These are phyloP conservation scores for Cladosporium oxysporum DNA, from an alignment of 2,329 filamentous ascomycete genomes.

Conservation along the genomic window DNA sequence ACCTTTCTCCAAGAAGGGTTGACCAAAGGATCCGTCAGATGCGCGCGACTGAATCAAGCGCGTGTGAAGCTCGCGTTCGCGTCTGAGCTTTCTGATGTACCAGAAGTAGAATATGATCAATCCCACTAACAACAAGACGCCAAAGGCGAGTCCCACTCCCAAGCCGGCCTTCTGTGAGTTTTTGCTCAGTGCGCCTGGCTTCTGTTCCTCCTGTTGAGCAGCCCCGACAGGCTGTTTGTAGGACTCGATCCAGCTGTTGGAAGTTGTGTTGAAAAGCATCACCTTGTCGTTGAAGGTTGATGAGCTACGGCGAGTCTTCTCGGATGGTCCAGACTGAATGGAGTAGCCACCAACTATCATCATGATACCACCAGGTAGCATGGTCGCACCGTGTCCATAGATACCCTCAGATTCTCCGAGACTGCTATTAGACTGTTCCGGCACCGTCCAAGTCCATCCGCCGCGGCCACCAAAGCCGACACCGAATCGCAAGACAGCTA, in stretches of 20 bases:
- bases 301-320: slow-evolving; percentile 37
- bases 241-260: slow-evolving; percentile 57
- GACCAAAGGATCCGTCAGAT: slow-evolving; percentile 44
- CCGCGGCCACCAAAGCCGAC: slow-evolving; percentile 65
- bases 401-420: slow-evolving; percentile 51
- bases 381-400: slow-evolving; percentile 62
- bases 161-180: slow-evolving; percentile 50
- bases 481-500: slow-evolving; percentile 75
- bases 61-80: slow-evolving; percentile 50
- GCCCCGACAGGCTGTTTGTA: slow-evolving; percentile 50
- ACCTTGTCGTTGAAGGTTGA: slow-evolving; percentile 40
- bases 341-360: slow-evolving; percentile 62
- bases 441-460: slow-evolving; percentile 71
- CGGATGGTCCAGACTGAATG: slow-evolving; percentile 46
- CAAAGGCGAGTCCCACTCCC: slow-evolving; percentile 47
- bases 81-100: slow-evolving; percentile 46
- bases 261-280: slow-evolving; percentile 64
- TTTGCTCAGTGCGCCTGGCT: slow-evolving; percentile 41
- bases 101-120: slow-evolving; percentile 50
- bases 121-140: slow-evolving; percentile 44
- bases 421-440: slow-evolving; percentile 50
- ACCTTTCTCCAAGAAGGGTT: slow-evolving; percentile 45
- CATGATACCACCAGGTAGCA: slow-evolving; percentile 63
- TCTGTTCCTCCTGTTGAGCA: slow-evolving; percentile 6
- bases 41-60: slow-evolving; percentile 50